Percentiles rank a stretch among this genome's conserved stretches.
Conservation (phyloP, 2,329 filamentous ascomycete species). For the Nectriaceae sp. region DNA sequence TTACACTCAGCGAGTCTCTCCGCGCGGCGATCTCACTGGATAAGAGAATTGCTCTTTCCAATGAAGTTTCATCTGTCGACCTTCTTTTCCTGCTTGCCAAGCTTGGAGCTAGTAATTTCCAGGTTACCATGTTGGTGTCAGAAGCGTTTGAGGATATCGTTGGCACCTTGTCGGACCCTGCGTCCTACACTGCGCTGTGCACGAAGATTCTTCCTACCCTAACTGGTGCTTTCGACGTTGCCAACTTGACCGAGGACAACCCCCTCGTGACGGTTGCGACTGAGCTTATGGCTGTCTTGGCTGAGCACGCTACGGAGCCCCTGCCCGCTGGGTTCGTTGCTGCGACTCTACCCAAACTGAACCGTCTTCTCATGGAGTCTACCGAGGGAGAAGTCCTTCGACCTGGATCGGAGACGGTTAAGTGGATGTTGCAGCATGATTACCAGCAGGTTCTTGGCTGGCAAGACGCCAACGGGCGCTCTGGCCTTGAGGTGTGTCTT, state of each 20-base stretch:
- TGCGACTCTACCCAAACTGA: constrained; percentile 84
- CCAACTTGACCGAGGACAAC: constrained; percentile 80
- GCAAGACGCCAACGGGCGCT: constrained; percentile 77
- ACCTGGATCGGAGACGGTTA: constrained; percentile 81
- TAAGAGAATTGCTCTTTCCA: constrained; percentile 70
- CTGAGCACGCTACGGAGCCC: constrained; percentile 81
- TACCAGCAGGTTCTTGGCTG: constrained; percentile 87
- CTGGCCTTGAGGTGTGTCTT: constrained; percentile 84
- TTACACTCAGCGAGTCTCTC: constrained; percentile 85
- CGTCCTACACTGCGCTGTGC: constrained; percentile 77
- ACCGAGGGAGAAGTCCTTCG: constrained; percentile 87
- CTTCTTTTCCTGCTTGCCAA: constrained; percentile 87
- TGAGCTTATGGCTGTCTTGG: constrained; percentile 78
- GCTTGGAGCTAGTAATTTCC: constrained; percentile 86
- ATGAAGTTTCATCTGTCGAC: constrained; percentile 74
- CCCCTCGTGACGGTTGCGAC: constrained; percentile 84
- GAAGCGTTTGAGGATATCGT: constrained; percentile 93
- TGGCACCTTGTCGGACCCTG: constrained; percentile 63
- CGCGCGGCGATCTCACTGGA: constrained; percentile 82
- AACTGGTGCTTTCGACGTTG: constrained; percentile 86
- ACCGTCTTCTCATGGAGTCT: constrained; percentile 77
- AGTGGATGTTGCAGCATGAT: constrained; percentile 88
- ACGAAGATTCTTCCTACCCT: constrained; percentile 84
- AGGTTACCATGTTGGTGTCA: constrained; percentile 82
- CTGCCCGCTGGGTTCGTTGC: constrained; percentile 85